Evolutionary conservation across 371 early-diverging fungal species (phyloP).

Genomic region (Apophysomyces elegans): DNA sequence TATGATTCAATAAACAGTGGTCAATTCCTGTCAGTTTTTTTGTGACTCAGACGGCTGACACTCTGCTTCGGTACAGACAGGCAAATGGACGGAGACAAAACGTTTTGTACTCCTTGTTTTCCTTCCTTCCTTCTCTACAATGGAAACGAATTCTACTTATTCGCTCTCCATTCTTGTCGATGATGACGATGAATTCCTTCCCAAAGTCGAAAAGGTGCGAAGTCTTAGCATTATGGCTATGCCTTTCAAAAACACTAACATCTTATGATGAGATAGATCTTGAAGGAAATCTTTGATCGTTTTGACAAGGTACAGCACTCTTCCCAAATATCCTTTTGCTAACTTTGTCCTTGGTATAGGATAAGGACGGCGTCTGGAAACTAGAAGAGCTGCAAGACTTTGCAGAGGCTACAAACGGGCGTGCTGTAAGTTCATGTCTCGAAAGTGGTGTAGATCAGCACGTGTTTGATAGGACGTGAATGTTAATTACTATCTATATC

Average conservation of each 20-base stretch:
- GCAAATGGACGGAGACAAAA: no score
- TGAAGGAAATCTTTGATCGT: slow-evolving; percentile 66
- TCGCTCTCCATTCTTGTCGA: slow-evolving; percentile 13
- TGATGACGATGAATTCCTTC: slow-evolving; percentile 16
- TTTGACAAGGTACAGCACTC: slow-evolving; percentile 60
- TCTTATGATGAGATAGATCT: slow-evolving; percentile 23
- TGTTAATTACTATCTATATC: slow-evolving; percentile 3
- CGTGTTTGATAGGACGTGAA: not conserved
- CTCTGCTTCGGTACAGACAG: no score
- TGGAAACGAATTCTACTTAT: not conserved
- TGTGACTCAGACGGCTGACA: no score
- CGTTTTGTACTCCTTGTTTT: not conserved
- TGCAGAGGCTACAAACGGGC: slow-evolving; percentile 75
- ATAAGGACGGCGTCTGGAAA: slow-evolving; percentile 67
- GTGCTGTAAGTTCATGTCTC: slow-evolving; percentile 50
- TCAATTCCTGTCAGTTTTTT: no score
- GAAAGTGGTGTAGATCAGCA: slow-evolving; percentile 4
- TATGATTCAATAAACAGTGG: not conserved
- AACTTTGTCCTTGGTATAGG: slow-evolving; percentile 22
- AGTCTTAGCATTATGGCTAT: not conserved
- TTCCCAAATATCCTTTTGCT: not conserved
- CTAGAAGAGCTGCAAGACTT: slow-evolving; percentile 68
- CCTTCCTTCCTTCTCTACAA: slow-evolving; percentile 13
- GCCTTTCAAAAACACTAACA: not conserved
- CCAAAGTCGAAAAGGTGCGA: slow-evolving; percentile 14